Conservation (phyloP, 2,329 filamentous ascomycete genomes). For the Neonectria sp. region DNA sequence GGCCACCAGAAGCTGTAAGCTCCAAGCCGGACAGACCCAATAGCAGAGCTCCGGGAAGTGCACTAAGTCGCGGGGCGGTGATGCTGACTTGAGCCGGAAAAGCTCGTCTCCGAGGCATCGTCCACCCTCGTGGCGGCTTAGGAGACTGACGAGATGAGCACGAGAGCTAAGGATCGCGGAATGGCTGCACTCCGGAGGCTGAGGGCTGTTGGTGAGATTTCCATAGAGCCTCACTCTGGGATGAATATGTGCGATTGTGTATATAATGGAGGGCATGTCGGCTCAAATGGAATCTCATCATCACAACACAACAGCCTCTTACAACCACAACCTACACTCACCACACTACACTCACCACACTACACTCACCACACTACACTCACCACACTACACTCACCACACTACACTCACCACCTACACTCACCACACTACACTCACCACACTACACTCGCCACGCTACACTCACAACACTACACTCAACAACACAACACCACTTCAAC, state of each 20-base stretch:
- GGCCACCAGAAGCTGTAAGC: slow-evolving; percentile 16
- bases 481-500: slow-evolving; percentile 5
- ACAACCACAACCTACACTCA: slow-evolving; percentile 19
- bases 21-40: neutral
- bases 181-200: slow-evolving; percentile 15
- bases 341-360: slow-evolving; percentile 5
- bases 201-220: slow-evolving; percentile 3
- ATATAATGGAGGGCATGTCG: slow-evolving; percentile 42
- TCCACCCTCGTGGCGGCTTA: slow-evolving; percentile 18
- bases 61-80: slow-evolving; percentile 5
- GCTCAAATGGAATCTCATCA: slow-evolving; percentile 28
- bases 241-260: slow-evolving; percentile 19
- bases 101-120: slow-evolving; percentile 7
- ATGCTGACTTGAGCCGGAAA: slow-evolving; percentile 23
- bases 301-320: slow-evolving; percentile 27
- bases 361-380: slow-evolving; percentile 7
- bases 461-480: slow-evolving; percentile 10
- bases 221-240: slow-evolving; percentile 10
- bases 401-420: neutral
- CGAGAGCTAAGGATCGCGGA: slow-evolving; percentile 4
- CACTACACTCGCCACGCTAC: slow-evolving; percentile 4
- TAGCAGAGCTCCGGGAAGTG: slow-evolving; percentile 1
- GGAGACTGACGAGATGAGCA: slow-evolving; percentile 23
- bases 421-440: slow-evolving; percentile 20
- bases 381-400: slow-evolving; percentile 22